These are phyloP conservation scores for Staphylotrichum longicolle DNA, from an alignment of 495 filamentous ascomycete species.

Conservation along the genomic window DNA sequence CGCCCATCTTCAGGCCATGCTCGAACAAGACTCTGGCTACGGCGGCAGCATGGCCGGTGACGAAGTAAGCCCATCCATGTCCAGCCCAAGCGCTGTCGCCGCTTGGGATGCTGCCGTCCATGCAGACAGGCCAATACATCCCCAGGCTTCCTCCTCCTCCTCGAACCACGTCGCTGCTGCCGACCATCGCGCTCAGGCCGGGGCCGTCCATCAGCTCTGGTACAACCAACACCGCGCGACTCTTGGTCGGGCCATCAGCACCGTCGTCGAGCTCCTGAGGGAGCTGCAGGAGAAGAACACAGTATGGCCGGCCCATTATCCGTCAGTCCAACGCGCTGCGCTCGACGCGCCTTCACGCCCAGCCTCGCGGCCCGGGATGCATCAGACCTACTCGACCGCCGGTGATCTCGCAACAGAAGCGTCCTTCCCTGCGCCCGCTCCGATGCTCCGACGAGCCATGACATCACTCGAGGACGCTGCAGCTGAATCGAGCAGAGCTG, in stretches of 20 bases:
- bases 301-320: constrained; percentile 92
- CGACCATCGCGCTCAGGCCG: constrained; percentile 45
- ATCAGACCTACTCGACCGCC: constrained; percentile 52
- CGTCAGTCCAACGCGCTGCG: constrained; percentile 69
- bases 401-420: constrained; percentile 29
- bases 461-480: constrained; percentile 64
- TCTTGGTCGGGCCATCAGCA: constrained; percentile 79
- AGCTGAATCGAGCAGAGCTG: constrained; percentile 71
- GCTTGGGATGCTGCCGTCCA: constrained; percentile 52
- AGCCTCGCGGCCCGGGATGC: constrained; percentile 48
- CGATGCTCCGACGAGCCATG: constrained; percentile 67
- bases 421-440: constrained; percentile 29
- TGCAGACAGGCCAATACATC: constrained; percentile 59
- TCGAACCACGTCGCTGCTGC: constrained; percentile 29
- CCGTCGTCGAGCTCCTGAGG: constrained; percentile 73
- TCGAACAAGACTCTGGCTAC: constrained; percentile 90
- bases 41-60: constrained; percentile 65
- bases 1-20: constrained; percentile 62
- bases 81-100: constrained; percentile 25
- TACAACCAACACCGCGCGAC: constrained; percentile 88
- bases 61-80: constrained; percentile 40
- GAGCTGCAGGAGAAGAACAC: constrained; percentile 83
- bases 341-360: constrained; percentile 43
- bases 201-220: constrained; percentile 52
- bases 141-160: constrained; percentile 27